Evolutionary conservation across 768 basidiomycete species (phyloP), one percentile per base, ranked within the genome.

Genomic region (Tylopilus subfusipes): DNA sequence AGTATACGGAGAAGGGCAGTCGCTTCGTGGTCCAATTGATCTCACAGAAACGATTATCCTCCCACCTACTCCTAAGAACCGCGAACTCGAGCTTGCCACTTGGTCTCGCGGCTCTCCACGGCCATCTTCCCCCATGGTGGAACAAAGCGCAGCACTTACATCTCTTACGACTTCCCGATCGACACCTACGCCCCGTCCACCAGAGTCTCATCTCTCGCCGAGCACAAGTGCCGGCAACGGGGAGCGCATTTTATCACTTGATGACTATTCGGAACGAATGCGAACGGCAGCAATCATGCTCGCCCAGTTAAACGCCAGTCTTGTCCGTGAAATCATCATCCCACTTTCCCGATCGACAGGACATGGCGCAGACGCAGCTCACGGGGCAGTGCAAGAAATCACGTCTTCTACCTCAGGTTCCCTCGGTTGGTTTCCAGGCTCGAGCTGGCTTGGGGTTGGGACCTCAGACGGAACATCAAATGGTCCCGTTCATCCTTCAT

Each of bases 181-280:
- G 24, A 44, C 47, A 22, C 31, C 56, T 24, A 38, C 58, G 10
- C 18, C 52, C 16, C 22, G 42, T 18, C 11, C 33, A 5, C 31
- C 54, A 27, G 59, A 60, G 14, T 42, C 48, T 12, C 36, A 33
- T 18, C 52, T 27, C 38, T 57, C 52, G 36, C 45, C 58, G 19
- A 47, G 39, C 29, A 48, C 31, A 3, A 45, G 16, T 33, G 6
- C 44, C 18, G 53, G 48, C 21, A 54, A 48, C 46, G 45, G 48
- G n/a, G 63, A 64, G n/a, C 53, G 36, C 31, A 46, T 59, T 24
- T 74, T 98, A 14, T 93, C 94, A 1, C 76, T 99, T 22, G 96
- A 99, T 62, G 96, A 99, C 61, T 99, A 99, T 73, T 96, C 96
- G 1, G 93, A 98, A 61, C 84, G 97, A 48, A 99, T 99, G 97